Conservation (phyloP, 805 yeast species). For the Priceomyces melissophilus region DNA sequence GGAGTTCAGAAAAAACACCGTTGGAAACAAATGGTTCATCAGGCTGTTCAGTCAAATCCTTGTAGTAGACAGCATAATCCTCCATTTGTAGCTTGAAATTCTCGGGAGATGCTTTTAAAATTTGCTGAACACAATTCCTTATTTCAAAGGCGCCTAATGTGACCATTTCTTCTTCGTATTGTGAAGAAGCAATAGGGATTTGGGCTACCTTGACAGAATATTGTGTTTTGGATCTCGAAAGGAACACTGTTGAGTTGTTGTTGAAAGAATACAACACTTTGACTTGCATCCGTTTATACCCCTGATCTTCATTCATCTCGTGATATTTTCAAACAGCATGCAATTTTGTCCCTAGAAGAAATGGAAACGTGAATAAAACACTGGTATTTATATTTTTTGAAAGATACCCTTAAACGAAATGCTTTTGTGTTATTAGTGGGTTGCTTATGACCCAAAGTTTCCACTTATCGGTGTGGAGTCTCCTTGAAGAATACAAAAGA, state of each 20-base stretch:
- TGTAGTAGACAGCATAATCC: slow-evolving; percentile 45
- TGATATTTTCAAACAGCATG: too few relatives aligned
- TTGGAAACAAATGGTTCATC: slow-evolving; percentile 46
- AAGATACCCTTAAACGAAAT: too few relatives aligned
- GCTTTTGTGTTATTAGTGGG: too few relatives aligned
- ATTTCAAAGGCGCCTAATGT: slow-evolving; percentile 43
- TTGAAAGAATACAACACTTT: slow-evolving; percentile 44
- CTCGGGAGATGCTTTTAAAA: slow-evolving; percentile 38
- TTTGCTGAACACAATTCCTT: slow-evolving; percentile 35
- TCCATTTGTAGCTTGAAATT: slow-evolving; percentile 36
- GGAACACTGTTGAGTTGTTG: slow-evolving; percentile 39
- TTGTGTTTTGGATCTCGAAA: slow-evolving; percentile 34
- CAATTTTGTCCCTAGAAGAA: too few relatives aligned
- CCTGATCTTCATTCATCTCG: slow-evolving; percentile 10
- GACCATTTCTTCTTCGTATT: slow-evolving; percentile 24
- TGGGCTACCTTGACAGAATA: slow-evolving; percentile 36
- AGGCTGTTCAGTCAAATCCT: slow-evolving; percentile 46
- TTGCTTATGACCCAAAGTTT: too few relatives aligned
- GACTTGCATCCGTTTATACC: slow-evolving; percentile 40
- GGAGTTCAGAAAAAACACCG: slow-evolving; percentile 34
- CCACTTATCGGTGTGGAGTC: too few relatives aligned
- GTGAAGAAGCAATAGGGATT: slow-evolving; percentile 23
- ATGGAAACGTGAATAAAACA: too few relatives aligned
- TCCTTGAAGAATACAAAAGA: too few relatives aligned
- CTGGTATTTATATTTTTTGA: too few relatives aligned